phyloP scores from a whole-genome alignment of 1,284 basidiomycete genomes.

The Filobasidium uniguttulatum region DNA sequence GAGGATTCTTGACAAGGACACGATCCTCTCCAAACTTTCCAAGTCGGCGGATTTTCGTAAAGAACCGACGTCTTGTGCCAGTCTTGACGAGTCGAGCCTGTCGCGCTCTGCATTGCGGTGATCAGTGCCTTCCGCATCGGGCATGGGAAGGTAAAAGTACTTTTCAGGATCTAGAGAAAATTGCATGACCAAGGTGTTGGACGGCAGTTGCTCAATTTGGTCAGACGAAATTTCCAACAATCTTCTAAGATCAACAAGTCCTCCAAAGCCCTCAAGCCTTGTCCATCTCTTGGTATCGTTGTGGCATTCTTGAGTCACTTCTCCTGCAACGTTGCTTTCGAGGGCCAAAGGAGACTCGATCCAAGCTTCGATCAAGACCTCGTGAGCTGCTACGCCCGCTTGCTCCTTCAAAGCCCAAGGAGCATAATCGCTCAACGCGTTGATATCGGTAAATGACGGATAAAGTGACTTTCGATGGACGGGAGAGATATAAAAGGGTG shows the following conservation, averaged over 20 bases:
- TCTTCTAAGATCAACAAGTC: slow-evolving; percentile 16
- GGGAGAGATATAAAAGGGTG: slow-evolving; percentile 35
- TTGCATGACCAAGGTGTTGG: slow-evolving; percentile 1
- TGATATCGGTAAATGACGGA: slow-evolving; percentile 28
- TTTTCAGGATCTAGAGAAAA: slow-evolving; percentile 3
- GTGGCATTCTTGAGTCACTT: slow-evolving; percentile 3
- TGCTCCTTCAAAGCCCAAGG: slow-evolving; percentile 26
- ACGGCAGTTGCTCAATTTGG: slow-evolving; percentile 15
- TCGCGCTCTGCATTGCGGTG: no score
- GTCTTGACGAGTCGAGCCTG: no score
- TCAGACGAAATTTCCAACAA: slow-evolving; percentile 23
- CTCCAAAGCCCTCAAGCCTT: slow-evolving; percentile 4
- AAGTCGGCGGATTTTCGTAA: slow-evolving; percentile 33
- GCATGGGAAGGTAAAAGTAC: neutral
- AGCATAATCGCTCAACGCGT: slow-evolving; percentile 29
- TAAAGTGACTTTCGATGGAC: slow-evolving; percentile 31
- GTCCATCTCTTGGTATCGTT: slow-evolving; percentile 3
- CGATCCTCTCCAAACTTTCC: slow-evolving; percentile 32
- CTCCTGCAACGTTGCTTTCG: no score
- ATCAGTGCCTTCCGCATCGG: no score
- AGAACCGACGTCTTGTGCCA: no score
- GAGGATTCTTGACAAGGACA: neutral
- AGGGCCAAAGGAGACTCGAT: no score
- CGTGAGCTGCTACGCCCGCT: slow-evolving; percentile 14
- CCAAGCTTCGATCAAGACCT: slow-evolving; percentile 29